Conservation (phyloP, 345 rosid genomes). For the Melastoma malabathricum region DNA sequence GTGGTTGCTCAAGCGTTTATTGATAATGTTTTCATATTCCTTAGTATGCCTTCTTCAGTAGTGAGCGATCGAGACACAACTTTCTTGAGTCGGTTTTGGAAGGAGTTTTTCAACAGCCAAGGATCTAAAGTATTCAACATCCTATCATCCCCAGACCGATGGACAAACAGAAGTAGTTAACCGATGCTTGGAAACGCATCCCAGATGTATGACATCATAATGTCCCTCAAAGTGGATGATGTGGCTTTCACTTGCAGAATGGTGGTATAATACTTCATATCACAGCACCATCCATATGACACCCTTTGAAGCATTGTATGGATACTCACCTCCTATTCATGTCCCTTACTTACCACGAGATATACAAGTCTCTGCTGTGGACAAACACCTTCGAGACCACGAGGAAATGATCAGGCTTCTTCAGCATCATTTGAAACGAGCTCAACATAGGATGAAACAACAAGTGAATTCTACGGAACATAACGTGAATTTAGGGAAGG, state of each 20-base stretch:
- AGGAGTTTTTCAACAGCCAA: background rate
- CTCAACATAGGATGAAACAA: slow-evolving; percentile 2
- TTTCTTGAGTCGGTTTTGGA: background rate
- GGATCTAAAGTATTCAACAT: background rate
- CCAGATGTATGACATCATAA: background rate
- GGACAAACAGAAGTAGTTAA: background rate
- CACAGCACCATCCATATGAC: background rate
- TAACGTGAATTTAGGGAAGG: background rate
- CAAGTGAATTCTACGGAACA: background rate
- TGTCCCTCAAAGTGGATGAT: background rate
- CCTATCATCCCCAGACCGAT: slow-evolving; percentile 4
- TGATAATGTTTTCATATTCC: background rate
- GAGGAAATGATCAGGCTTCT: background rate
- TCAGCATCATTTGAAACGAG: background rate
- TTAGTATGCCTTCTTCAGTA: background rate
- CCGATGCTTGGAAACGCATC: background rate
- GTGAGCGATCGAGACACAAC: background rate
- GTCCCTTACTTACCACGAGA: no score
- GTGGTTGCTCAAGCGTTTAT: background rate
- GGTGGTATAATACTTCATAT: slow-evolving; percentile 1
- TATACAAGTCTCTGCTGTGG: no score
- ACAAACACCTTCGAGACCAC: background rate
- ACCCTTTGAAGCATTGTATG: no score
- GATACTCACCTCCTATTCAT: no score
- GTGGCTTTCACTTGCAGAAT: slow-evolving; percentile 3